A percentile compares a stretch with the other conserved stretches of the same genome.
phyloP scores from a whole-genome alignment of 495 filamentous ascomycete species.

The Trichoderma reesei region DNA sequence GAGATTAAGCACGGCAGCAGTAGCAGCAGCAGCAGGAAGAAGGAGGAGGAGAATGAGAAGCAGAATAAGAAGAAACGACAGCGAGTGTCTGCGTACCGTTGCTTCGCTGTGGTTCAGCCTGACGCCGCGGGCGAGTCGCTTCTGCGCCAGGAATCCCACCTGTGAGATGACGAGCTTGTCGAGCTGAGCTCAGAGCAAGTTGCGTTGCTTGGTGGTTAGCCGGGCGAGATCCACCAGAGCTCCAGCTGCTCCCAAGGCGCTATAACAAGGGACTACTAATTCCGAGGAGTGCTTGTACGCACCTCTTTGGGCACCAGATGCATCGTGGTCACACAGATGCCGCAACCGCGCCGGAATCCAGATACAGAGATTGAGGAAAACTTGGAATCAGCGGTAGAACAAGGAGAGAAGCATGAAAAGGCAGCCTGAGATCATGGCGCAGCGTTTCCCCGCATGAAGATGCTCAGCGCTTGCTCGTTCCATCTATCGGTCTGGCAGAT shows the following conservation, averaged over 20 bases:
- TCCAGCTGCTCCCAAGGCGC: neutral
- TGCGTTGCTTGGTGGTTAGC: slow-evolving; percentile 2
- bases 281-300: slow-evolving; percentile 20
- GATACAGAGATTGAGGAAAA: neutral
- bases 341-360: neutral
- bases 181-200: slow-evolving; percentile 43
- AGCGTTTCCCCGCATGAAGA: neutral
- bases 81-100: slow-evolving; percentile 39
- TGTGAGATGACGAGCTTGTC: slow-evolving; percentile 96
- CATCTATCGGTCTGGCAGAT: too few species aligned
- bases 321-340: slow-evolving; percentile 39
- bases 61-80: slow-evolving; percentile 15
- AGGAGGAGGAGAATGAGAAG: neutral
- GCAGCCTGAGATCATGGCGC: neutral
- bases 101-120: slow-evolving; percentile 89
- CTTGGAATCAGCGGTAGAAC: neutral
- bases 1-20: too few species aligned
- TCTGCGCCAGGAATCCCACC: slow-evolving; percentile 78
- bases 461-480: neutral
- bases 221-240: slow-evolving; percentile 10
- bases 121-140: slow-evolving; percentile 78
- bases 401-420: neutral
- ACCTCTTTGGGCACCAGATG: slow-evolving; percentile 85
- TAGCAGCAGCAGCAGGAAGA: neutral
- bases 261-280: too few species aligned